phyloP scores from a whole-genome alignment of 306 rosid species.

The Inga oerstediana region DNA sequence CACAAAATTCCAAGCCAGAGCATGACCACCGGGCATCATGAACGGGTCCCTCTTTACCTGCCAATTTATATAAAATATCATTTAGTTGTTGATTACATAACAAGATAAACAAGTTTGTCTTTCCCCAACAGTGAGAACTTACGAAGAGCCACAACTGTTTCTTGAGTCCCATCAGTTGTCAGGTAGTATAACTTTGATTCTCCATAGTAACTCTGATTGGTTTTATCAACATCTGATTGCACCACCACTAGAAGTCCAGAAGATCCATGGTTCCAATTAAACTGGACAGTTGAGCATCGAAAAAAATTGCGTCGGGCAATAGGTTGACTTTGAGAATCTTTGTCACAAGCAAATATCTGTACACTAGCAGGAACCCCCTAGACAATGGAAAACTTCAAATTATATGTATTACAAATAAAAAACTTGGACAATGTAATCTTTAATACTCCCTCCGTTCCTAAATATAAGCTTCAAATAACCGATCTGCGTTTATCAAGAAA shows the following conservation, averaged over 20 bases:
- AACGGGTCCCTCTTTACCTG: conserved; percentile 97
- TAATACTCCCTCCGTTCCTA: neutral
- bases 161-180: conserved; percentile 83
- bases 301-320: conserved; percentile 85
- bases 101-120: conserved; percentile 13
- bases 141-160: conserved; percentile 94
- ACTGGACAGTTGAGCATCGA: conserved; percentile 82
- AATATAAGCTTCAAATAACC: too few relatives aligned
- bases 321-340: conserved; percentile 69
- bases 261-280: conserved; percentile 84
- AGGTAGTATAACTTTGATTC: conserved; percentile 88
- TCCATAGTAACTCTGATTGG: conserved; percentile 96
- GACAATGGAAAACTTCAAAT: conserved; percentile 26
- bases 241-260: conserved; percentile 82
- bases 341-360: conserved; percentile 67
- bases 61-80: conserved; percentile 38
- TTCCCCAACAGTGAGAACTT: conserved; percentile 39
- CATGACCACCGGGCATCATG: conserved; percentile 95
- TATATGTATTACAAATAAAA: conserved; percentile 18
- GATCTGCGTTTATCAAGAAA: too few relatives aligned
- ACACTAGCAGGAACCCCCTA: conserved; percentile 94
- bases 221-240: conserved; percentile 95
- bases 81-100: conserved; percentile 27
- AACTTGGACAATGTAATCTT: neutral
- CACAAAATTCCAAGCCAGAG: conserved; percentile 85